Evolutionary conservation across 805 yeast species (phyloP), one percentile per base, ranked within the genome.

Genomic region (Lachancea sp.): DNA sequence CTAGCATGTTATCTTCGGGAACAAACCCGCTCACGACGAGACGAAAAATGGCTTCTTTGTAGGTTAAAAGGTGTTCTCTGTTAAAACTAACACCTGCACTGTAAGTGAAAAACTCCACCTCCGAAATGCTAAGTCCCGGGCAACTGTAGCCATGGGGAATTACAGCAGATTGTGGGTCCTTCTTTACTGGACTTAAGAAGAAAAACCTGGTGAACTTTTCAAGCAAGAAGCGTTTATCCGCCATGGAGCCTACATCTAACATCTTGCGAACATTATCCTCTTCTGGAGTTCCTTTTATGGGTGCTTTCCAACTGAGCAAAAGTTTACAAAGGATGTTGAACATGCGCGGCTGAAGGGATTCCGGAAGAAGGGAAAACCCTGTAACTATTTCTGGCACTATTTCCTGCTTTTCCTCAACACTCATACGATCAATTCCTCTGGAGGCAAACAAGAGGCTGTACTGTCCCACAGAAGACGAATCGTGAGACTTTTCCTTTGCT

Each of bases 401-500:
- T 3, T 49, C 55, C 37, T 49, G 52, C 40, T 70, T 65, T 4
- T 66, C 74, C 3, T 55, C 57, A 1, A 45, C 42, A 1, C 57
- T 30, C 38, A 82, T 49, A 38, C 90, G 63, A 29, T 78, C 80
- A 12, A 85, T 56, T 7, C 85, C 90, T 57, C 75, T 78, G 1
- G 89, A 74, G 0, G 81, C 67, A 46, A 85, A 80, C 29, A 84
- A 54, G 41, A 86, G 64, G 16, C 82, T 72, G 58, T 81, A 83
- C 7, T 80, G 58, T 42, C 77, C 69, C 1, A 81, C 85, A 16
- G 35, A 25, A 5, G 26, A 26, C 26, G 26, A 32, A 7, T 32
- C 24, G 26, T n/a, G 8, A 6, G 35, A 21, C 24, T 22, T 22
- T 15, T 11, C 26, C 46, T 75, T 71, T 4, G 78, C 83, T 56